Conservation (phyloP, 1,139 yeast genomes). For the Candida buenavistaensis region DNA sequence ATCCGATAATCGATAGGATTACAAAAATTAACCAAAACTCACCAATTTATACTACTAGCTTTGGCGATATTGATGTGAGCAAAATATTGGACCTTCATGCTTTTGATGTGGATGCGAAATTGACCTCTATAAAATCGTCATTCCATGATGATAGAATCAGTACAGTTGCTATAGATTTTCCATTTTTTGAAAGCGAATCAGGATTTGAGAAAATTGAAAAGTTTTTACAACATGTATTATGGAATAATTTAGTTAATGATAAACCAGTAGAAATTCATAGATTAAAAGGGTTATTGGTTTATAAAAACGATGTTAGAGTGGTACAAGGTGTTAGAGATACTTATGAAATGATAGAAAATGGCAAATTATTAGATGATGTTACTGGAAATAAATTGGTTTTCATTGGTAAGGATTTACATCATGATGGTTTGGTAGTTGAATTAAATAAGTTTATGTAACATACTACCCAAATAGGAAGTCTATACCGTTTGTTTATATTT, state of each 20-base stretch:
- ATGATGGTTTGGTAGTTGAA: conserved; percentile 28
- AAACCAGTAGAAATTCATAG: conserved; percentile 69
- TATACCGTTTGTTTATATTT: too few relatives aligned
- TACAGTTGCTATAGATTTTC: conserved; percentile 60
- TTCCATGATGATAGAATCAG: conserved; percentile 57
- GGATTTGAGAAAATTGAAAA: conserved; percentile 49
- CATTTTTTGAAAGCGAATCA: conserved; percentile 31
- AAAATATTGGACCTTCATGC: conserved; percentile 78
- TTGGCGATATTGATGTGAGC: conserved; percentile 63
- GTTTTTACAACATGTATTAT: conserved; percentile 64
- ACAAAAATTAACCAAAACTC: conserved; percentile 65
- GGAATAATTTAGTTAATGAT: conserved; percentile 57
- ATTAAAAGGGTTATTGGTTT: conserved; percentile 70
- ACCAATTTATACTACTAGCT: conserved; percentile 65
- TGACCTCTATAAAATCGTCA: conserved; percentile 21
- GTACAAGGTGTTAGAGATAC: conserved; percentile 95
- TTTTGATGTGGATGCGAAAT: conserved; percentile 53
- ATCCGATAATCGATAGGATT: conserved; percentile 39
- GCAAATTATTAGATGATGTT: conserved; percentile 36
- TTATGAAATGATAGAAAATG: conserved; percentile 71
- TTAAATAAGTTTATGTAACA: conserved; percentile 19
- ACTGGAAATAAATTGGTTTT: conserved; percentile 63
- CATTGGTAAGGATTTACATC: conserved; percentile 68
- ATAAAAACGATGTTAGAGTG: conserved; percentile 48
- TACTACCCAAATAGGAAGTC: too few relatives aligned